Base-by-base conservation (phyloP, 2,329 filamentous ascomycete genomes). In the Passalora sequoiae region DNA sequence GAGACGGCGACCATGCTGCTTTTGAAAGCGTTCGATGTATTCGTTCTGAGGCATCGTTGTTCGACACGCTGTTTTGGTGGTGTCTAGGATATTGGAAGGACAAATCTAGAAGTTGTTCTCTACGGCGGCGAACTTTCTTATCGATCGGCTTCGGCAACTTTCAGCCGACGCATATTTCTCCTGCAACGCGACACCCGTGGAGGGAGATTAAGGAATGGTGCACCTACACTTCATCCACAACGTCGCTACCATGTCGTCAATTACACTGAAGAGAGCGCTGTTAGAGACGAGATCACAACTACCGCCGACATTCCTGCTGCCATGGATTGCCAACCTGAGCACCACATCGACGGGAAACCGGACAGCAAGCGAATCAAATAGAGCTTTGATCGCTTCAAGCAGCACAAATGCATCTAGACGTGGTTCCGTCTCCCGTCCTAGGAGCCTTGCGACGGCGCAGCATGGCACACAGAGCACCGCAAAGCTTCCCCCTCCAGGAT, bases 41-140 rank as follows among this genome's bases (percentile, higher is more conserved):
- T 86, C 84, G 69, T 89, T 89, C 74, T 91, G 84, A 76, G 84
- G 84, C 83, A 84, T 71, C 43, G 45, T 55, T 62, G n/a, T n/a
- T n/a, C n/a, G n/a, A n/a, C n/a, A n/a, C n/a, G n/a, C n/a, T n/a
- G n/a, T n/a, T n/a, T n/a, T n/a, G n/a, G n/a, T n/a, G n/a, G n/a
- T n/a, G n/a, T n/a, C n/a, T n/a, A n/a, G n/a, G n/a, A n/a, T n/a
- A n/a, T n/a, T n/a, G n/a, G n/a, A n/a, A n/a, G n/a, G n/a, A n/a
- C n/a, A n/a, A n/a, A n/a, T n/a, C 35, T 25, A 15, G 30, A 32
- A 31, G 33, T 21, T 25, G 25, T 28, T 27, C 30, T 37, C 13
- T 17, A 37, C 24, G 33, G 19, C 21, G 33, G 9, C 12, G 15
- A 17, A n/a, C n/a, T n/a, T n/a, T n/a, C n/a, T n/a, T n/a, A n/a